A percentile compares a stretch with the other conserved stretches of the same genome.
Conservation (phyloP, 345 rosid species). For the Iberis pinnata region DNA sequence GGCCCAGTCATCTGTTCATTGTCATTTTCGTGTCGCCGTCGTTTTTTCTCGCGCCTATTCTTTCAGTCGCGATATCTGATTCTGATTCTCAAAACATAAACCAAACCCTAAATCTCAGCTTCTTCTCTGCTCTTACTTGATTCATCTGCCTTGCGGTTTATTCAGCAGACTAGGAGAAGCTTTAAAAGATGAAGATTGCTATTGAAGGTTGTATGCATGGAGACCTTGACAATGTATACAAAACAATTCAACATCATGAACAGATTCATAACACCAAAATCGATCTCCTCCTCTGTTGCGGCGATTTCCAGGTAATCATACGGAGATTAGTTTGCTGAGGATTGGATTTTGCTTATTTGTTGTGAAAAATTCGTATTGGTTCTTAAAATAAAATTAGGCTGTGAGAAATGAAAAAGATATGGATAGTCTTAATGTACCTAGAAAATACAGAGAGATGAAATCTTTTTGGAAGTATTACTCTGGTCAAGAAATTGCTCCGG, state of each 20-base stretch:
- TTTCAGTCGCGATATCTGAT: too few relatives aligned
- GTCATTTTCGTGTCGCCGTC: too few relatives aligned
- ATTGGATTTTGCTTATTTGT: not conserved
- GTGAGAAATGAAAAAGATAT: slow-evolving; percentile 80
- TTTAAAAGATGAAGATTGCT: slow-evolving; percentile 76
- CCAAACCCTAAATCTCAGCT: too few relatives aligned
- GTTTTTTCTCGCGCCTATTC: too few relatives aligned
- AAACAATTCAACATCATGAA: slow-evolving; percentile 53
- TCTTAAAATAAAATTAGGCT: slow-evolving; percentile 35
- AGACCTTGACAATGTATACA: slow-evolving; percentile 76
- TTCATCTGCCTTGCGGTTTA: too few relatives aligned
- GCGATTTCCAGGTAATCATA: slow-evolving; percentile 69
- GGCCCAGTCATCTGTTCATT: not conserved
- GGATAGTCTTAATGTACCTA: slow-evolving; percentile 75
- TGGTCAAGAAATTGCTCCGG: slow-evolving; percentile 65
- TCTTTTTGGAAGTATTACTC: slow-evolving; percentile 93
- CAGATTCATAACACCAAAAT: slow-evolving; percentile 49
- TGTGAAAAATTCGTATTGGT: not conserved
- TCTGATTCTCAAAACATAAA: too few relatives aligned
- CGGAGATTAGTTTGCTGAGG: not conserved
- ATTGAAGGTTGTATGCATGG: slow-evolving; percentile 99
- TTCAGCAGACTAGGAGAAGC: too few relatives aligned
- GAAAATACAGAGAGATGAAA: slow-evolving; percentile 64
- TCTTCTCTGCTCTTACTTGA: too few relatives aligned
- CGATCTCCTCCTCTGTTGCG: slow-evolving; percentile 94